Base-by-base conservation (phyloP, 768 basidiomycete genomes). In the Pulveroboletus sp. region DNA sequence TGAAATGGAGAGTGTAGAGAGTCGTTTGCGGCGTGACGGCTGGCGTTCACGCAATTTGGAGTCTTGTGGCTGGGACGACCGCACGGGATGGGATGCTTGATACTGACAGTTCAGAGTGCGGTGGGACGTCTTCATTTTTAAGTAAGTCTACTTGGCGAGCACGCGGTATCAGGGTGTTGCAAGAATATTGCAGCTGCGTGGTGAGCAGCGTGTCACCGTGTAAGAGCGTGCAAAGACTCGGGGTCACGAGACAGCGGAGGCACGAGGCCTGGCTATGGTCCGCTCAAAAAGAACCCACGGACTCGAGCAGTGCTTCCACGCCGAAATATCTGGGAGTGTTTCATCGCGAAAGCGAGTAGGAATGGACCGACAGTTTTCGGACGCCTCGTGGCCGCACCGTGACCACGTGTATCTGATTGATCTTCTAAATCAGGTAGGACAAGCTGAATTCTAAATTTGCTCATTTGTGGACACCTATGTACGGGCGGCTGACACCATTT, bases 1-100 rank as follows among this genome's bases (percentile, higher is more conserved):
- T 6, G 57, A 55, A 26, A 65, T 44, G 41, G 63, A 65, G 59
- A 70, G 46, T 45, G 56, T 55, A 53, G 60, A 56, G 24, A 64
- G 59, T 53, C 70, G 70, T 59, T 64, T 67, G 50, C 58, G 70
- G 52, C 62, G 63, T 50, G 68, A 61, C 52, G 61, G 39, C 63
- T 69, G 63, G 57, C 54, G 68, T 52, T 50, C 52, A 50, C 54
- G 53, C 35, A 52, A 43, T 16, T 54, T n/a, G n/a, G n/a, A n/a
- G n/a, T n/a, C n/a, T 24, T 54, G 65, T 35, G 46, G 63, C 20
- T 44, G 56, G 47, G 66, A 44, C 36, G 62, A 43, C 23, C 47
- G 57, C 26, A 40, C 17, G 23, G 53, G 58, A 29, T 44, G 56
- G 48, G 65, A 56, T 29, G 60, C 45, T 11, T 59, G 67, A 55